Evolutionary conservation across 441 rosid species (phyloP).

Genomic region (Populus hybrid): DNA sequence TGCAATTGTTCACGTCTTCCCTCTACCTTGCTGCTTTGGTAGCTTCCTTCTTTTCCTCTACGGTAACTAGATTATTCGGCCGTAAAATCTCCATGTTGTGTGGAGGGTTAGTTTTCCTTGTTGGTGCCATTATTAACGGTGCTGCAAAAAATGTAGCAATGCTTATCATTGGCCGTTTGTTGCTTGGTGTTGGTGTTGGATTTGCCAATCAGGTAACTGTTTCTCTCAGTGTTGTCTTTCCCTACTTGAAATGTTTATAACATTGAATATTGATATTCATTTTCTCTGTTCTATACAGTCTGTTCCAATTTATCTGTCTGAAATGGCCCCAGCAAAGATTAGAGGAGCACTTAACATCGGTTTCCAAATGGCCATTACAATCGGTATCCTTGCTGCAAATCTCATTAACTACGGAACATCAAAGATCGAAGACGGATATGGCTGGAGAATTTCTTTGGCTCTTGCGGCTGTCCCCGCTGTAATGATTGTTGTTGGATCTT

Average conservation of each 20-base stretch:
- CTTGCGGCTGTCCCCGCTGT: conserved; percentile 29
- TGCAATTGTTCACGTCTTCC: conserved; percentile 47
- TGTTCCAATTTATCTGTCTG: conserved; percentile 32
- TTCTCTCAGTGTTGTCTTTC: conserved; percentile 3
- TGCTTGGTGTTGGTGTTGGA: conserved; percentile 60
- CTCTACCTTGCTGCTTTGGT: conserved; percentile 45
- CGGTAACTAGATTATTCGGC: conserved; percentile 39
- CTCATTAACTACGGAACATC: conserved; percentile 27
- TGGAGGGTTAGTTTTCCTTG: conserved; percentile 45
- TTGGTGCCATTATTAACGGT: conserved; percentile 43
- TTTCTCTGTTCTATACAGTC: too few species aligned
- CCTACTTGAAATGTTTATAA: too few species aligned
- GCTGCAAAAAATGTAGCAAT: conserved; percentile 32
- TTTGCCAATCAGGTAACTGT: conserved; percentile 47
- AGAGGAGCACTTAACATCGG: conserved; percentile 39
- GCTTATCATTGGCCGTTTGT: conserved; percentile 51
- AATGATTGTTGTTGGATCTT: conserved; percentile 26
- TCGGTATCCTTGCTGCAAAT: conserved; percentile 22
- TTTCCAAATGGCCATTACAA: conserved; percentile 32
- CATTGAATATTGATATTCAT: too few species aligned
- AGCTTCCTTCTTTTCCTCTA: conserved; percentile 44
- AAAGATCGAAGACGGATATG: conserved; percentile 5
- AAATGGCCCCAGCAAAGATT: conserved; percentile 35
- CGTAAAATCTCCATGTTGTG: conserved; percentile 44
- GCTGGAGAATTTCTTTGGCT: conserved; percentile 23